Percentiles rank a stretch among this genome's conserved stretches.
These are phyloP conservation scores for Orbilia javanica DNA, from an alignment of 2,329 filamentous ascomycete genomes.

Conservation along the genomic window DNA sequence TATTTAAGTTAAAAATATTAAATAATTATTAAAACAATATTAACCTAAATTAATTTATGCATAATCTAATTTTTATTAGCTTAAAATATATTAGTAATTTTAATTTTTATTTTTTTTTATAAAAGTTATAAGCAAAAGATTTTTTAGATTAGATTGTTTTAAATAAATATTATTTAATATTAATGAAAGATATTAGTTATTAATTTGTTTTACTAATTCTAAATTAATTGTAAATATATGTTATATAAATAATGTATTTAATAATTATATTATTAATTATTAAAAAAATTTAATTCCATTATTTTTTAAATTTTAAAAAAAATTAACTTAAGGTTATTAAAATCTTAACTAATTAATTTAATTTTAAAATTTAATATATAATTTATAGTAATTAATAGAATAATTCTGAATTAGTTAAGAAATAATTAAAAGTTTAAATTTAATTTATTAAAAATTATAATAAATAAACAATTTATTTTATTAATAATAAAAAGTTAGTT, in stretches of 20 bases:
- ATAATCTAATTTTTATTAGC: conserved; percentile 13
- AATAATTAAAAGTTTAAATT: neutral
- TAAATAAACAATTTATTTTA: neutral
- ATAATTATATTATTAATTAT: neutral
- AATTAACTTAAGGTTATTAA: conserved; percentile 1
- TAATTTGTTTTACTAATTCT: neutral
- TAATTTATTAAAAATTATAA: neutral
- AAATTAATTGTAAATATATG: neutral
- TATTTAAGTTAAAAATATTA: neutral
- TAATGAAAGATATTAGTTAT: conserved; percentile 11
- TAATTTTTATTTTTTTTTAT: conserved; percentile 8
- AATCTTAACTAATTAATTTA: neutral
- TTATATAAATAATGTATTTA: neutral
- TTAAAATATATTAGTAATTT: neutral
- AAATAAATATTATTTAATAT: conserved; percentile 1
- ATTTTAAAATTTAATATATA: conserved; percentile 10
- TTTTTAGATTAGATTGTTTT: neutral
- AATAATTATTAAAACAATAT: neutral
- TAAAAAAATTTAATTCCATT: neutral
- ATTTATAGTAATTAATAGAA: neutral
- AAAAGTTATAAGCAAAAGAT: neutral
- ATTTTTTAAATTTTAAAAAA: conserved; percentile 15
- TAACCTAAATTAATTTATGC: neutral
- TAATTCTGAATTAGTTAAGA: neutral
- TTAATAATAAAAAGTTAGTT: neutral